Percentiles rank a stretch among this genome's conserved stretches.
phyloP scores from a whole-genome alignment of 805 yeast genomes.

The Citeromyces matritensis region DNA sequence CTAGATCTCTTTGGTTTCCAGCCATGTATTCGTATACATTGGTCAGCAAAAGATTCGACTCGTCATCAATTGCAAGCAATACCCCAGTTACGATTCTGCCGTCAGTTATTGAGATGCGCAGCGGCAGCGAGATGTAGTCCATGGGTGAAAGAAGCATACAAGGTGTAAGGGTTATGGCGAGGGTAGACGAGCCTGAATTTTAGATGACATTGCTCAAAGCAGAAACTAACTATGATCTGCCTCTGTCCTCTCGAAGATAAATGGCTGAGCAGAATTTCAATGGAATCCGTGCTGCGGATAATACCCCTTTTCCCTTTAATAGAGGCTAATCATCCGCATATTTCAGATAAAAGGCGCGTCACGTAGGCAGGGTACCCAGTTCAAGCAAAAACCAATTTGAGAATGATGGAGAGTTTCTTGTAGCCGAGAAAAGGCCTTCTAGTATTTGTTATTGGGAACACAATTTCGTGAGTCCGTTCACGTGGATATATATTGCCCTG shows the following conservation, averaged over 20 bases:
- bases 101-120: slow-evolving; percentile 11
- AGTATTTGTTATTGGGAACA: too few species aligned
- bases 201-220: too few species aligned
- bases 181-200: not conserved
- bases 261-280: not conserved
- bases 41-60: slow-evolving; percentile 22
- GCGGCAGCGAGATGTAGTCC: slow-evolving; percentile 17
- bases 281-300: not conserved
- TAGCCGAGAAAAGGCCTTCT: too few species aligned
- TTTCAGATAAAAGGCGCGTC: too few species aligned
- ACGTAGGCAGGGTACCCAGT: too few species aligned
- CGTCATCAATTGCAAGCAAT: slow-evolving; percentile 26
- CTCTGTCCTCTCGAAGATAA: not conserved
- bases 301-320: not conserved
- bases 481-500: too few species aligned
- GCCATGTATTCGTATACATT: slow-evolving; percentile 16
- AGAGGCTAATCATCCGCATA: slow-evolving; percentile 2
- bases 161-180: not conserved
- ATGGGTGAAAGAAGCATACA: slow-evolving; percentile 13
- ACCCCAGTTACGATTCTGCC: slow-evolving; percentile 19
- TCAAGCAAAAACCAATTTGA: too few species aligned
- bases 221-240: too few species aligned
- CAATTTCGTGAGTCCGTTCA: too few species aligned
- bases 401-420: too few species aligned
- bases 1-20: slow-evolving; percentile 20